Percentiles rank a stretch among this genome's conserved stretches.
Evolutionary conservation across 2,329 filamentous ascomycete species (phyloP).

Genomic region (Hortaea sp.): DNA sequence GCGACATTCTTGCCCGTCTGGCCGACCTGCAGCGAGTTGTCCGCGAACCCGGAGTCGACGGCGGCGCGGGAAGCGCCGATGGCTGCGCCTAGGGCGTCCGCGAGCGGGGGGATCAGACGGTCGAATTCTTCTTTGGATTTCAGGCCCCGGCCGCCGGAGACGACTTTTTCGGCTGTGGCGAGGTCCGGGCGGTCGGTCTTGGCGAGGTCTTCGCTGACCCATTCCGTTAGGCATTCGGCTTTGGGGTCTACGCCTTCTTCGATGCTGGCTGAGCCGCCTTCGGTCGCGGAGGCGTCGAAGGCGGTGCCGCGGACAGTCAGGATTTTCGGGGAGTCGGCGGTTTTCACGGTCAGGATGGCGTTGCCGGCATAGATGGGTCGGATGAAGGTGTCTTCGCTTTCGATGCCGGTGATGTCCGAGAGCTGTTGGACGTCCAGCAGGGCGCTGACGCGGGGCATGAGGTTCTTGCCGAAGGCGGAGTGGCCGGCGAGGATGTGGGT

Average conservation of each 20-base stretch:
- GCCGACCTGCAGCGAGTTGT: constrained; percentile 96
- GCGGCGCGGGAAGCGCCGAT: constrained; percentile 91
- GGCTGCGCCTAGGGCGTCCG: constrained; percentile 86
- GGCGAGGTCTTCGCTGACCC: constrained; percentile 86
- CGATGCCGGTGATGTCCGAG: constrained; percentile 78
- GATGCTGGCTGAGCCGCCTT: constrained; percentile 63
- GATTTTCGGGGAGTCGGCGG: constrained; percentile 72
- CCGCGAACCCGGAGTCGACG: constrained; percentile 93
- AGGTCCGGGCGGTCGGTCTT: constrained; percentile 93
- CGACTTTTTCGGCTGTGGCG: constrained; percentile 76
- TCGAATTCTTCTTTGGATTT: constrained; percentile 99
- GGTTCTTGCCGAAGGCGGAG: constrained; percentile 91
- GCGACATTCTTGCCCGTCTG: constrained; percentile 99
- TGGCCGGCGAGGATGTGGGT: constrained; percentile 86
- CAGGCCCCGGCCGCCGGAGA: constrained; percentile 85
- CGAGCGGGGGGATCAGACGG: constrained; percentile 79
- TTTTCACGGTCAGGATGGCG: constrained; percentile 91
- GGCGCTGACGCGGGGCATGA: constrained; percentile 84
- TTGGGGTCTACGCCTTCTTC: constrained; percentile 82
- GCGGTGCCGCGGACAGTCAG: constrained; percentile 90
- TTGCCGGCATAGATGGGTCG: constrained; percentile 97
- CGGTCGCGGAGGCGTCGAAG: constrained; percentile 64
- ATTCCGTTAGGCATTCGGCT: constrained; percentile 61
- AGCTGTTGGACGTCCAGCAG: constrained; percentile 87
- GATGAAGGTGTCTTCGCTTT: constrained; percentile 88